Evolutionary conservation across 163 green algal species (phyloP), one percentile per base, ranked within the genome.

Genomic region (Scenedesmus sp.): DNA sequence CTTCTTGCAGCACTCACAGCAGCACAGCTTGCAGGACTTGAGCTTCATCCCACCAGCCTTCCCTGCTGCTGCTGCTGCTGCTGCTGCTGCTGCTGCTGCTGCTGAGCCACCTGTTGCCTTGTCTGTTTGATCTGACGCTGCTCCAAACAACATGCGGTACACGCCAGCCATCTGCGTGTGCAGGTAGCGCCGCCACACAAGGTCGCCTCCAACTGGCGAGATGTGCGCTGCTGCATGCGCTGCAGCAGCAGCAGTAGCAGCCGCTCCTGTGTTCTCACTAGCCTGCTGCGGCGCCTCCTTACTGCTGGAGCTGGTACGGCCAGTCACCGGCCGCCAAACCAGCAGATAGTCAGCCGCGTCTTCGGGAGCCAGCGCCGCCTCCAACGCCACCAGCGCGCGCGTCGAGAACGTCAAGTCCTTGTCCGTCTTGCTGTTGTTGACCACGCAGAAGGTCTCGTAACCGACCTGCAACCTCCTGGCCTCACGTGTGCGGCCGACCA

Each of bases 151-250:
- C 82, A 89, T 86, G 10, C 89, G 35, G 72, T 92, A 92, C 20
- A 92, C 53, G 7, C 89, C 89, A 12, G 89, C 89, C 89, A 92
- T 92, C 89, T 92, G 85, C 3, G 85, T 85, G 56, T 92, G 88
- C 44, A 87, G 40, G 44, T 91, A 92, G 46, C 88, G 88, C 42
- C 81, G 73, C 88, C 88, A 92, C 22, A 59, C 40, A 0, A 92
- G 12, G 65, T 88, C 65, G 18, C 81, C 81, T 22, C 37, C 30
- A 2, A 88, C 81, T 9, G 88, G 68, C 1, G 80, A 81, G 13
- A 92, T 26, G n/a, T 70, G 70, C 16, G 2, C 53, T 30, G 30
- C 79, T 20, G 42, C 33, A 30, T 35, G 49, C 16, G 12, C 22
- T 5, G 43, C 15, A 35, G 79, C 35, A 35, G 44, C 24, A 37